These are phyloP conservation scores for Aspergillus novoparasiticus DNA, from an alignment of 2,329 filamentous ascomycete species.

Conservation along the genomic window DNA sequence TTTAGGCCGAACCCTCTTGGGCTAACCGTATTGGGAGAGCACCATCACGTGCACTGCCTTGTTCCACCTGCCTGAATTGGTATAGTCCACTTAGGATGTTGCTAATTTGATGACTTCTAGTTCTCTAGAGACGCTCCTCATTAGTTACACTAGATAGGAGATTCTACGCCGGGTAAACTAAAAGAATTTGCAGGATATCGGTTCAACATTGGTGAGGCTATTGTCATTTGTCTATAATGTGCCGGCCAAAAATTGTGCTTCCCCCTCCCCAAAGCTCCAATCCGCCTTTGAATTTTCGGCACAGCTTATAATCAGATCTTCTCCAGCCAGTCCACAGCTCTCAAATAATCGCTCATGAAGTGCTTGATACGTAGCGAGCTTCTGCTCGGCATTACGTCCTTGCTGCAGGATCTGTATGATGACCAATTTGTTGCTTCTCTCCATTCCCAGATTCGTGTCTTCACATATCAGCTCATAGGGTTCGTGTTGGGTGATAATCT, in stretches of 20 bases:
- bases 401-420: constrained; percentile 39
- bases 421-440: constrained; percentile 28
- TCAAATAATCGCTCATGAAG: constrained; percentile 20
- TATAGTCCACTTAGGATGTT: background rate
- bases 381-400: constrained; percentile 29
- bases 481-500: constrained; percentile 38
- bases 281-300: constrained; percentile 29
- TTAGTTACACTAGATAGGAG: too few species aligned
- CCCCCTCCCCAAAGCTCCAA: constrained; percentile 34
- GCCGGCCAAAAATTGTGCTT: constrained; percentile 32
- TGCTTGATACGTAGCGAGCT: constrained; percentile 27
- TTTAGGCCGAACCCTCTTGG: background rate
- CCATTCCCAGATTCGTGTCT: constrained; percentile 31
- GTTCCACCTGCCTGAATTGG: background rate
- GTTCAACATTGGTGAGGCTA: too few species aligned
- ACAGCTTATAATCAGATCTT: constrained; percentile 31
- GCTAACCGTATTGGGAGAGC: too few species aligned
- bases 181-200: rapidly evolving
- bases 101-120: background rate
- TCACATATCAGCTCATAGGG: constrained; percentile 35
- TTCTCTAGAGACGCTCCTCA: too few species aligned
- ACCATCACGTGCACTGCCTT: rapidly evolving
- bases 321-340: constrained; percentile 13
- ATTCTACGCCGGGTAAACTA: too few species aligned
- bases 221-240: background rate